These are phyloP conservation scores for Nothophytophthora sp. DNA, from an alignment of 352 stramenopile species.

Conservation along the genomic window DNA sequence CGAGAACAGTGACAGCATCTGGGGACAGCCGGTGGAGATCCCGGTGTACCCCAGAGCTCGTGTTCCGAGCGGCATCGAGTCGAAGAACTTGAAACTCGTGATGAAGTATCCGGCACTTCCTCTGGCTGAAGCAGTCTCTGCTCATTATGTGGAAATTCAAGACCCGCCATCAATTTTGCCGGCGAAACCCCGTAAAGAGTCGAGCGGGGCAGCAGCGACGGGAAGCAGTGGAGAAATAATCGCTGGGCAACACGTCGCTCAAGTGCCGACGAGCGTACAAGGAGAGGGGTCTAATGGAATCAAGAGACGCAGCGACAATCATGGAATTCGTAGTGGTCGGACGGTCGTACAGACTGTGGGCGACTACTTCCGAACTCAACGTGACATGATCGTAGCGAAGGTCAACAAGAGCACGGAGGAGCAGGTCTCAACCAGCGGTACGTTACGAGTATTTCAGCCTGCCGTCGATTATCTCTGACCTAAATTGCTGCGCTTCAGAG, in stretches of 20 bases:
- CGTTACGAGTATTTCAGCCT: background rate
- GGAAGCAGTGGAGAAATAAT: background rate
- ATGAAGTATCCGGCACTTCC: slow-evolving; percentile 43
- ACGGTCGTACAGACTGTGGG: slow-evolving; percentile 38
- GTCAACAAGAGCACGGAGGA: slow-evolving; percentile 17
- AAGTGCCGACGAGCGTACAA: background rate
- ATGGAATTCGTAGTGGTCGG: slow-evolving; percentile 3
- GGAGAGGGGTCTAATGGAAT: background rate
- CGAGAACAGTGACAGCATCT: slow-evolving; percentile 6
- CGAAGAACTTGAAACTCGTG: slow-evolving; percentile 38
- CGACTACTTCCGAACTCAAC: slow-evolving; percentile 62
- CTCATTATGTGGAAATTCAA: slow-evolving; percentile 49
- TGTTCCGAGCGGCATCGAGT: slow-evolving; percentile 12
- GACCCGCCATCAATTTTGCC: slow-evolving; percentile 38
- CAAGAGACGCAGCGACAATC: background rate
- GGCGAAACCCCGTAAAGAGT: slow-evolving; percentile 17
- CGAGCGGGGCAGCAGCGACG: background rate
- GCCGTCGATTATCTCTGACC: background rate
- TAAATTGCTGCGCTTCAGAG: slow-evolving; percentile 7
- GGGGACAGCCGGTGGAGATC: slow-evolving; percentile 20
- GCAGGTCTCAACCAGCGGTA: slow-evolving; percentile 22
- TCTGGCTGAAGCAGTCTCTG: slow-evolving; percentile 12
- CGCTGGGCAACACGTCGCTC: background rate
- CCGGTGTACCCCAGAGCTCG: slow-evolving; percentile 23
- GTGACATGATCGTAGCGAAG: slow-evolving; percentile 28